These are phyloP conservation scores for Arabis alpina DNA, from an alignment of 345 rosid genomes.

Conservation along the genomic window DNA sequence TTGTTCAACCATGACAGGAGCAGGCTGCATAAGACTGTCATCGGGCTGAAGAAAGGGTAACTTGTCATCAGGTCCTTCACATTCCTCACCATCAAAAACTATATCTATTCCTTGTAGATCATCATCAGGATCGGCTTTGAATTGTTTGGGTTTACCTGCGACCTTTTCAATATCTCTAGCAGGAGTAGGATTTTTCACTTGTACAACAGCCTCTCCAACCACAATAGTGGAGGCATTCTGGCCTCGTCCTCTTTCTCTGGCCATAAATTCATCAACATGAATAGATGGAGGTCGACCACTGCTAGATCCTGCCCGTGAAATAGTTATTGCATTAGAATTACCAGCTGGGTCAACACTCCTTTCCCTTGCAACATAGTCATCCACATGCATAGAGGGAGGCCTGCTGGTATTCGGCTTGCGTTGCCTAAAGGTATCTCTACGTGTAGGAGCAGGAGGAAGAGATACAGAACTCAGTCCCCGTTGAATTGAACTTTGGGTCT, in stretches of 20 bases:
- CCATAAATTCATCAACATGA: conserved; percentile 99
- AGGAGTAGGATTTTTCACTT: conserved; percentile 60
- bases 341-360: conserved; percentile 74
- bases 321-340: conserved; percentile 82
- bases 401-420: conserved; percentile 97
- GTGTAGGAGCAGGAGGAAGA: conserved; percentile 67
- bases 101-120: conserved; percentile 96
- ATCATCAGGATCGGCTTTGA: conserved; percentile 86
- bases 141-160: conserved; percentile 66
- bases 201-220: conserved; percentile 69
- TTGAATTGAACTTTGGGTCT: conserved; percentile 60
- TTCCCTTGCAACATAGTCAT: conserved; percentile 98
- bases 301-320: conserved; percentile 78
- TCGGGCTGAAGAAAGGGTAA: conserved; percentile 91
- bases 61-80: conserved; percentile 83
- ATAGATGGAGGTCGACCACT: conserved; percentile 99
- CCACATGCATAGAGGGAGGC: conserved; percentile 99
- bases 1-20: conserved; percentile 70
- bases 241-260: conserved; percentile 88
- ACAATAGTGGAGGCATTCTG: conserved; percentile 66
- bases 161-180: conserved; percentile 58
- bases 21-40: conserved; percentile 79
- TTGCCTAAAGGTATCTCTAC: conserved; percentile 89
- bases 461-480: conserved; percentile 73
- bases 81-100: conserved; percentile 93